Evolutionary conservation across 805 yeast genomes (phyloP).

Genomic region (Yamadazyma laniorum): DNA sequence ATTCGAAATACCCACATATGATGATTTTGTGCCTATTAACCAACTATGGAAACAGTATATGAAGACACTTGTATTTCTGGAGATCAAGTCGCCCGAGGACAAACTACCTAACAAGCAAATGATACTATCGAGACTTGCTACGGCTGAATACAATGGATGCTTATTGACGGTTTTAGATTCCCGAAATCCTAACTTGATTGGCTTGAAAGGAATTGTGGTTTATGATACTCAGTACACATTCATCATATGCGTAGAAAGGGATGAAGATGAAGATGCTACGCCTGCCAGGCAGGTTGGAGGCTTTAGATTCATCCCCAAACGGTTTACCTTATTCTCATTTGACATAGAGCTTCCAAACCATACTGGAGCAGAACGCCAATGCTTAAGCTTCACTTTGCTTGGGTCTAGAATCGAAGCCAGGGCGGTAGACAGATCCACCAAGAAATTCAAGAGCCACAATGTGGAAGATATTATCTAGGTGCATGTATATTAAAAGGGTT

Average conservation of each 20-base stretch:
- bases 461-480: slow-evolving; percentile 52
- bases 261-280: slow-evolving; percentile 18
- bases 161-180: slow-evolving; percentile 55
- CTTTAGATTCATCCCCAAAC: slow-evolving; percentile 62
- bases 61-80: slow-evolving; percentile 48
- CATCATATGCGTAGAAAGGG: slow-evolving; percentile 54
- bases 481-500: neutral
- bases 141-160: slow-evolving; percentile 85
- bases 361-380: slow-evolving; percentile 27
- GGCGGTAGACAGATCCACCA: slow-evolving; percentile 75
- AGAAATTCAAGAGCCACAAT: slow-evolving; percentile 79
- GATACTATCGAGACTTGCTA: slow-evolving; percentile 57
- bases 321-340: slow-evolving; percentile 61
- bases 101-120: slow-evolving; percentile 25
- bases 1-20: slow-evolving; percentile 41
- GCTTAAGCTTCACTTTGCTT: slow-evolving; percentile 59
- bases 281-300: slow-evolving; percentile 54
- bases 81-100: slow-evolving; percentile 13
- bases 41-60: slow-evolving; percentile 75
- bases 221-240: slow-evolving; percentile 82
- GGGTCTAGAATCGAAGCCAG: slow-evolving; percentile 80
- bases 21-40: slow-evolving; percentile 54
- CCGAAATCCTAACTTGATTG: slow-evolving; percentile 55
- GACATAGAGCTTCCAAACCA: slow-evolving; percentile 26
- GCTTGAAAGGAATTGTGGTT: slow-evolving; percentile 69